Evolutionary conservation across 1,139 yeast species (phyloP), one percentile per base, ranked within the genome.

Genomic region (Magnusiomyces paraingens): DNA sequence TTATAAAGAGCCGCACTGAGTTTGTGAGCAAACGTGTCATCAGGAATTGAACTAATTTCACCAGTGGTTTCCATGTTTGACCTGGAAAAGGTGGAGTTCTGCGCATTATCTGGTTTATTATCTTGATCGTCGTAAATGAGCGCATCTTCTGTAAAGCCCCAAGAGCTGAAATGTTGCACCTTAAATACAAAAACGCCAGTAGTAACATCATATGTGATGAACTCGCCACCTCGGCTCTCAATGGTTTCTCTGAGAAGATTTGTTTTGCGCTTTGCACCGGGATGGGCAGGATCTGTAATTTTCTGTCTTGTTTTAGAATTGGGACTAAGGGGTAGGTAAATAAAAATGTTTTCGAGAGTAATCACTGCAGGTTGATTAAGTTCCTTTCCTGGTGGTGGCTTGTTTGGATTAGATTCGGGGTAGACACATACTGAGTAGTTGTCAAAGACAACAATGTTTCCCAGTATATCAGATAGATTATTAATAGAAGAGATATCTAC

Each of bases 91-190:
- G 46, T 47, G 17, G 32, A 26, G 17, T 32, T 29, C 14, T 32
- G 39, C 14, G 20, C 41, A 3, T 45, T 45, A 14, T 35, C 52
- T 26, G 41, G 64, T 20, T 62, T 60, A 3, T 61, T 45, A 47
- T 71, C 70, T 55, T 67, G 76, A 55, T 78, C 83, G 40, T 77
- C 77, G 41, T 80, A 81, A 6, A 75, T 80, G 55, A 81, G 84
- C 46, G 79, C 82, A 29, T 82, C 86, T 56, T 84, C 90, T 20
- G 84, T 77, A 49, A 93, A 71, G 2, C 98, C 98, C 96, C 97
- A 93, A 5, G 86, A 80, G 71, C 96, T 89, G 64, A 93, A 93
- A 72, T 93, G 99, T 59, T 86, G 83, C 1, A 93, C 98, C 62
- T 76, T 80, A 69, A 89, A 90, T 0, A 86, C 82, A 90, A 93